Conservation (phyloP, 306 rosid species). For the Lithocarpus polystachyus region DNA sequence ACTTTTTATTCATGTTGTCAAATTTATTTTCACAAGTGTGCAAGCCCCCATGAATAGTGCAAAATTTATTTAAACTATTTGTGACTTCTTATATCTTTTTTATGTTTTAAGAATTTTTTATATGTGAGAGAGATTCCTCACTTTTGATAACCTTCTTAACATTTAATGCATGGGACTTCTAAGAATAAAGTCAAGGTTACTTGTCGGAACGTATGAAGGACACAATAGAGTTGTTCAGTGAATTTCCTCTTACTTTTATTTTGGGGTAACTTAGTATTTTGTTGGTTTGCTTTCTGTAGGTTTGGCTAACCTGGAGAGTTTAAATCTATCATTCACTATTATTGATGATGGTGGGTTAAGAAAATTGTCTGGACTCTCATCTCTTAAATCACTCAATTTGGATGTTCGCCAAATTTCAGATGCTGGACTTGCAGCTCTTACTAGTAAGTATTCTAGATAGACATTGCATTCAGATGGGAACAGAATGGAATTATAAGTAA, state of each 20-base stretch:
- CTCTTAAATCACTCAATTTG: constrained; percentile 93
- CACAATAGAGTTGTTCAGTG: not conserved
- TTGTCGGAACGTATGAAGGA: not conserved
- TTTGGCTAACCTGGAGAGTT: constrained; percentile 69
- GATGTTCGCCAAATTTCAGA: constrained; percentile 85
- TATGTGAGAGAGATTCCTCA: too few relatives aligned
- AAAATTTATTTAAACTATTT: too few relatives aligned
- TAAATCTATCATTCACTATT: constrained; percentile 82
- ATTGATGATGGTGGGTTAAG: constrained; percentile 66
- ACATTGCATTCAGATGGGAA: not conserved
- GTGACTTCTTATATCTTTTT: too few relatives aligned
- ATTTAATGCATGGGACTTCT: too few relatives aligned
- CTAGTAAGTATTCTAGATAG: constrained; percentile 47
- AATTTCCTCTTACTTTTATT: not conserved
- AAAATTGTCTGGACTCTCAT: constrained; percentile 69
- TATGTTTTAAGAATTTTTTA: too few relatives aligned
- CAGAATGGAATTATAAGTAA: not conserved
- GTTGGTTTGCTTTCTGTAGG: constrained; percentile 49
- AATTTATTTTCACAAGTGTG: too few relatives aligned
- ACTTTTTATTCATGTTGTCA: too few relatives aligned
- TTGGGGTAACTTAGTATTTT: not conserved
- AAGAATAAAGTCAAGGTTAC: too few relatives aligned
- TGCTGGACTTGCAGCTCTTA: constrained; percentile 70
- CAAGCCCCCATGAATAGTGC: too few relatives aligned
- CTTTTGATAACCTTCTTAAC: too few relatives aligned